A percentile compares a stretch with the other conserved stretches of the same genome.
phyloP scores from a whole-genome alignment of 495 filamentous ascomycete genomes.

The Penicillium flavigenum region DNA sequence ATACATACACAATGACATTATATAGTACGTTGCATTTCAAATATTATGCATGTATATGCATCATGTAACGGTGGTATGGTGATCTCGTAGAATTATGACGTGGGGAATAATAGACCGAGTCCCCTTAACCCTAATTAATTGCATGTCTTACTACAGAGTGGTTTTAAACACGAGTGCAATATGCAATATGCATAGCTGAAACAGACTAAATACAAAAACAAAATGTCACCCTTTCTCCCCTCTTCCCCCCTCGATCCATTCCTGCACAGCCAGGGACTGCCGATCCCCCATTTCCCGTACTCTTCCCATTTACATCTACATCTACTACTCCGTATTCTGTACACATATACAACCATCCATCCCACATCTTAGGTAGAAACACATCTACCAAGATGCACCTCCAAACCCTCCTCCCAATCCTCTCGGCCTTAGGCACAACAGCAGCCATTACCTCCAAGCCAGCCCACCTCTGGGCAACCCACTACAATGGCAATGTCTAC shows the following conservation, averaged over 20 bases:
- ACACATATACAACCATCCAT: not conserved
- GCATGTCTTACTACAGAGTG: no score
- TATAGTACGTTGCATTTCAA: no score
- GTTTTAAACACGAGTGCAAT: no score
- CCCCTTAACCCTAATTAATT: no score
- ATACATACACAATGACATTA: no score
- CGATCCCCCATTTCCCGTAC: not conserved
- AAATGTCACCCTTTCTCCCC: not conserved
- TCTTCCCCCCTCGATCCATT: not conserved
- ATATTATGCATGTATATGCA: no score
- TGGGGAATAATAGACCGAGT: no score
- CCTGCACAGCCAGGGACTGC: not conserved
- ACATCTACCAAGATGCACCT: conserved; percentile 5
- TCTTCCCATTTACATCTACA: not conserved
- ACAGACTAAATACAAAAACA: not conserved
- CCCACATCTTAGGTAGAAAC: not conserved
- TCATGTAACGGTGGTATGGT: no score
- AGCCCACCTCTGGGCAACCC: conserved; percentile 53
- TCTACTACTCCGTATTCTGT: no score
- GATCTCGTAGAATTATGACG: no score
- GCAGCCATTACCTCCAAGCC: conserved; percentile 5
- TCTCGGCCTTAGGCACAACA: not conserved
- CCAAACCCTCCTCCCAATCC: conserved; percentile 4
- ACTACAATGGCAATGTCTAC: conserved; percentile 60
- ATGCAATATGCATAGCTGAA: not conserved